Conservation (phyloP, 2,329 filamentous ascomycete species). For the Monosporascus sp. region DNA sequence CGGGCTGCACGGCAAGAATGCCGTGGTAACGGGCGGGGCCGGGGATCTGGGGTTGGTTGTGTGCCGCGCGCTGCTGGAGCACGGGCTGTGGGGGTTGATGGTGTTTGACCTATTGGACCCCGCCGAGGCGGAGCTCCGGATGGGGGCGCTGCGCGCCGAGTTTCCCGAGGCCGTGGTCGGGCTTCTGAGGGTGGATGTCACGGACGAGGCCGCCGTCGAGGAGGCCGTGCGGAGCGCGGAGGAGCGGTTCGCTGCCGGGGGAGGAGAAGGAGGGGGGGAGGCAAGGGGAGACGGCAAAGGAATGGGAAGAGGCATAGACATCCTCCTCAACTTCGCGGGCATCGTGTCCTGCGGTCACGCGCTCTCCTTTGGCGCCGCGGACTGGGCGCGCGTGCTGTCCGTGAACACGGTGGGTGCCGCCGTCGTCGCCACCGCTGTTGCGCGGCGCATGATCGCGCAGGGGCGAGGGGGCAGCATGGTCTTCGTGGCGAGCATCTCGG, state of each 20-base stretch:
- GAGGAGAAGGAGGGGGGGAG: conserved; percentile 24
- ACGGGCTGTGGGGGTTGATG: conserved; percentile 25
- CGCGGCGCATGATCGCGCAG: conserved; percentile 46
- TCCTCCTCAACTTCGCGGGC: conserved; percentile 62
- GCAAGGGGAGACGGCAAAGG: conserved; percentile 27
- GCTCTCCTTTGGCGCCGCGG: conserved; percentile 50
- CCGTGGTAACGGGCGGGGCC: conserved; percentile 27
- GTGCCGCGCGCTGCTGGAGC: conserved; percentile 26
- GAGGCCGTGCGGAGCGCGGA: conserved; percentile 22
- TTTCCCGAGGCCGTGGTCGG: conserved; percentile 52
- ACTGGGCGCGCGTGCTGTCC: conserved; percentile 62
- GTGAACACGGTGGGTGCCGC: conserved; percentile 70
- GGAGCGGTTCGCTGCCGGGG: conserved; percentile 11
- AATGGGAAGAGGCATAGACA: conserved; percentile 46
- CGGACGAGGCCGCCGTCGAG: conserved; percentile 43
- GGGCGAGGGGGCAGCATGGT: conserved; percentile 56
- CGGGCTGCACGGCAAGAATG: conserved; percentile 20
- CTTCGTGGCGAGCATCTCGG: conserved; percentile 64
- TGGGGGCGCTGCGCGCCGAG: conserved; percentile 42
- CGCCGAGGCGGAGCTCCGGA: conserved; percentile 24
- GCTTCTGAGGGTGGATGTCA: conserved; percentile 54
- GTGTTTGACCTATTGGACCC: conserved; percentile 26
- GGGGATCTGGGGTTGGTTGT: conserved; percentile 25
- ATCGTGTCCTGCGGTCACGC: conserved; percentile 60
- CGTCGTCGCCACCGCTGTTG: conserved; percentile 61